These are phyloP conservation scores for Paradendryphiella salina DNA, from an alignment of 2,329 filamentous ascomycete genomes.

Conservation along the genomic window DNA sequence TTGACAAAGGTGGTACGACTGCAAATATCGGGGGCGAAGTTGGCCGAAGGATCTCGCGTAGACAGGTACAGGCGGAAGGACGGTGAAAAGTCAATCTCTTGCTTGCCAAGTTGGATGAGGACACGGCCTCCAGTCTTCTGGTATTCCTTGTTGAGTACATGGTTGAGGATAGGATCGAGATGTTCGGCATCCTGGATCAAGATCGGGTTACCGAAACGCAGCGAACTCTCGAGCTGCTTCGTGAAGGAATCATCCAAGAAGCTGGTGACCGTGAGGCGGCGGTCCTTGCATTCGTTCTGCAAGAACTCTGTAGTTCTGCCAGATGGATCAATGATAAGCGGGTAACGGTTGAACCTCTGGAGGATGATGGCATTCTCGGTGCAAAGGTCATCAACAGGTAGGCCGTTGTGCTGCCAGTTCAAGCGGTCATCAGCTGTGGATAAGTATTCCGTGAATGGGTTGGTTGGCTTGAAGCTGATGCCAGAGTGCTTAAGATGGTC, in stretches of 20 bases:
- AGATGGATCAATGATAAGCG: conserved; percentile 96
- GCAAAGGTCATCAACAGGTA: conserved; percentile 96
- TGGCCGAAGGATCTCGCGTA: conserved; percentile 92
- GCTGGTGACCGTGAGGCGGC: conserved; percentile 92
- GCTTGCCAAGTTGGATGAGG: conserved; percentile 95
- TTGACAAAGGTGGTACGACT: conserved; percentile 99
- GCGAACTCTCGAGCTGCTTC: conserved; percentile 93
- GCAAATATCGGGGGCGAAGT: conserved; percentile 95
- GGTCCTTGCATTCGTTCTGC: conserved; percentile 90
- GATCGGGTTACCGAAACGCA: conserved; percentile 97
- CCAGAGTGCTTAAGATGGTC: conserved; percentile 92
- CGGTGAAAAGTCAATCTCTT: conserved; percentile 98
- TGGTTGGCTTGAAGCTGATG: conserved; percentile 88
- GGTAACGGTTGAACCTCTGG: conserved; percentile 97
- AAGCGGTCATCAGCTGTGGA: conserved; percentile 95
- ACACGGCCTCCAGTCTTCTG: conserved; percentile 98
- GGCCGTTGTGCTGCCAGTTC: conserved; percentile 88
- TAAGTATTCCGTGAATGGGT: conserved; percentile 93
- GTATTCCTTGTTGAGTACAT: conserved; percentile 99
- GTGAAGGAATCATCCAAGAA: conserved; percentile 98
- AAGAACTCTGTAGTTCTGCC: conserved; percentile 93
- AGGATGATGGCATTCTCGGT: conserved; percentile 98
- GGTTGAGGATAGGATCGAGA: conserved; percentile 93
- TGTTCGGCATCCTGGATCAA: conserved; percentile 98
- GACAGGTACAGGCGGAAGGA: conserved; percentile 94